Evolutionary conservation across 352 stramenopile species (phyloP), one percentile per base, ranked within the genome.

Genomic region (Pythium aquatile): DNA sequence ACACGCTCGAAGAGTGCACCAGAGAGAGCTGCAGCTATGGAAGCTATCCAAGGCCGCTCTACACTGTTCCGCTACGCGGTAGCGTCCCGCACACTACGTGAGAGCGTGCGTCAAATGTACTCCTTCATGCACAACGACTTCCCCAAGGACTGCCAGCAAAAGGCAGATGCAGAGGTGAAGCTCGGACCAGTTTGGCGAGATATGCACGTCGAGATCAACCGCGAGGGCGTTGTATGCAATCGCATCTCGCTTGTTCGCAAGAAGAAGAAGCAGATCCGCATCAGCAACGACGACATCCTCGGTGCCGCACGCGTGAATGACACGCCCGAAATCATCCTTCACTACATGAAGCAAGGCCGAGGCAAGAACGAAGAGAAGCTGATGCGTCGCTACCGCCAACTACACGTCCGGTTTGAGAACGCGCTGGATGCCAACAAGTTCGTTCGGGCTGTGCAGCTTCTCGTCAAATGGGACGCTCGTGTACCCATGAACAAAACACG

Each of bases 401-500:
- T 81, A 17, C 65, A 72, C 2, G 32, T 91, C 28, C 73, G 75
- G 3, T 87, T 88, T 32, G 17, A 46, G 14, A 72, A 69, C 10
- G 56, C 65, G 2, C 47, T 55, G 4, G 77, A 66, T 4, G 74
- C 78, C 0, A 53, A 68, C 8, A 62, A 76, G 51, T 78, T 78
- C 52, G 66, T 80, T 29, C 39, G 66, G 13, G 77, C 77, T 1
- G 30, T 93, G 29, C 80, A 88, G 65, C 26, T 55, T 40, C 74
- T 88, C 53, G 79, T 89, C 10, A 89, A 88, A 51, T 93, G 82
- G 84, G 55, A 83, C n/a, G 82, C 84, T 20, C 81, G 84, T 44
- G 84, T 91, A 20, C 84, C 84, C 8, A 55, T 78, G 16, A 67
- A 76, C 29, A 59, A 72, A 39, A 76, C 71, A 32, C 78, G 84